A percentile compares a stretch with the other conserved stretches of the same genome.
Evolutionary conservation across 164 flowering plant species (phyloP).

Genomic region (Aristolochia californica): DNA sequence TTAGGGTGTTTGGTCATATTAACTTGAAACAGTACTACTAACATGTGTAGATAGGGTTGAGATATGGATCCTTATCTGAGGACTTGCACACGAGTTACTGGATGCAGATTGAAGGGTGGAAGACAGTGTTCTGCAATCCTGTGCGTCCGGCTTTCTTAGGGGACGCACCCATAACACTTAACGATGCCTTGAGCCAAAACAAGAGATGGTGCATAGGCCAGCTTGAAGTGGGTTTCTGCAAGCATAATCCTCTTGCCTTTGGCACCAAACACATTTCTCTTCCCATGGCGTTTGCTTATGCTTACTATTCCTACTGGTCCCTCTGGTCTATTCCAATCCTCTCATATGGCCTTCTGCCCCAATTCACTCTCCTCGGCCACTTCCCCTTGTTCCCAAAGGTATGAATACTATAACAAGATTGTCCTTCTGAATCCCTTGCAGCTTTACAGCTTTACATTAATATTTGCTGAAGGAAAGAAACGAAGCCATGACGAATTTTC

Average conservation of each 20-base stretch:
- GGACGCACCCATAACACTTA: slow-evolving; percentile 36
- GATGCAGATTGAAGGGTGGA: slow-evolving; percentile 77
- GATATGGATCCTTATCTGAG: slow-evolving; percentile 72
- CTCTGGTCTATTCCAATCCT: slow-evolving; percentile 38
- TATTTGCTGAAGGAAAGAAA: background rate
- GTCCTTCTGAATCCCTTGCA: too few species aligned
- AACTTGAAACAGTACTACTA: too few species aligned
- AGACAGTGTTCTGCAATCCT: slow-evolving; percentile 47
- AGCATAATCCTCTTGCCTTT: slow-evolving; percentile 32
- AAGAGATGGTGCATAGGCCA: slow-evolving; percentile 62
- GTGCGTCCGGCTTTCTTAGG: slow-evolving; percentile 59
- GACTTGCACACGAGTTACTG: slow-evolving; percentile 63
- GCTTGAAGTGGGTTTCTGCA: slow-evolving; percentile 34
- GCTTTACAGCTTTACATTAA: background rate
- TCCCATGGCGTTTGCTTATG: slow-evolving; percentile 2
- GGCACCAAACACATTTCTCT: slow-evolving; percentile 29
- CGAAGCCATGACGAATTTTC: background rate
- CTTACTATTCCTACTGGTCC: slow-evolving; percentile 34
- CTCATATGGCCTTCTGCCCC: slow-evolving; percentile 55
- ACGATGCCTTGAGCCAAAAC: slow-evolving; percentile 38
- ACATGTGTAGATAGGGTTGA: slow-evolving; percentile 41
- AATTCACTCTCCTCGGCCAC: slow-evolving; percentile 37
- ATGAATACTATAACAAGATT: background rate
- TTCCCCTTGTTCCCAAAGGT: slow-evolving; percentile 57
- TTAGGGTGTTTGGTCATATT: background rate